phyloP scores from a whole-genome alignment of 352 stramenopile genomes.

The Phytophthora ohioensis region DNA sequence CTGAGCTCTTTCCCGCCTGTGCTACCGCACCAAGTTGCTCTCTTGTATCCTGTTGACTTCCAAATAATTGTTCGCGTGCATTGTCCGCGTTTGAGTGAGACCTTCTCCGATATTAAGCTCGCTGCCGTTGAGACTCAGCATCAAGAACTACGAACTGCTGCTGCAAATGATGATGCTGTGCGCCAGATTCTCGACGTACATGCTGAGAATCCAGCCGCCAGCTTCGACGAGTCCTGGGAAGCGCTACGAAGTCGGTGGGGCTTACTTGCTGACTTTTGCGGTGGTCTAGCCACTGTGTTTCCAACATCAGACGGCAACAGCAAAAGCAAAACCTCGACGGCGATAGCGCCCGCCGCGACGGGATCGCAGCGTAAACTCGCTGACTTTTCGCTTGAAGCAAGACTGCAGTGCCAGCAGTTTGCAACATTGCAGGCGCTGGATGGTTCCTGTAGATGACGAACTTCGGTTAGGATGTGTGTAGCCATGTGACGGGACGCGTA shows the following conservation, averaged over 20 bases:
- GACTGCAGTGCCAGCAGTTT: slow-evolving; percentile 38
- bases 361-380: slow-evolving; percentile 1
- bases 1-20: slow-evolving; percentile 32
- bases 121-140: slow-evolving; percentile 29
- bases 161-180: slow-evolving; percentile 21
- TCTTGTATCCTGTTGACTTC: slow-evolving; percentile 27
- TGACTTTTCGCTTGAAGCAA: slow-evolving; percentile 27
- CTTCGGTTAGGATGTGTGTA: background rate
- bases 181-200: slow-evolving; percentile 21
- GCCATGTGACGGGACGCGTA: slow-evolving; percentile 5
- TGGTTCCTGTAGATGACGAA: background rate
- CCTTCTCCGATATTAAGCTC: slow-evolving; percentile 25
- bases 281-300: slow-evolving; percentile 35
- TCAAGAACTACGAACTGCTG: slow-evolving; percentile 30
- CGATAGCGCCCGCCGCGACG: background rate
- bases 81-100: slow-evolving; percentile 16
- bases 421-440: slow-evolving; percentile 18
- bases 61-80: slow-evolving; percentile 27
- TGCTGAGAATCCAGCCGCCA: slow-evolving; percentile 15
- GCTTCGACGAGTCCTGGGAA: slow-evolving; percentile 27
- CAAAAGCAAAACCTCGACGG: background rate
- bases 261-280: slow-evolving; percentile 30
- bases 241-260: slow-evolving; percentile 21
- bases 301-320: background rate
- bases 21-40: slow-evolving; percentile 32